Conservation (phyloP, 225 moss, liverwort and hornwort species). For the Anthoceros angustus region DNA sequence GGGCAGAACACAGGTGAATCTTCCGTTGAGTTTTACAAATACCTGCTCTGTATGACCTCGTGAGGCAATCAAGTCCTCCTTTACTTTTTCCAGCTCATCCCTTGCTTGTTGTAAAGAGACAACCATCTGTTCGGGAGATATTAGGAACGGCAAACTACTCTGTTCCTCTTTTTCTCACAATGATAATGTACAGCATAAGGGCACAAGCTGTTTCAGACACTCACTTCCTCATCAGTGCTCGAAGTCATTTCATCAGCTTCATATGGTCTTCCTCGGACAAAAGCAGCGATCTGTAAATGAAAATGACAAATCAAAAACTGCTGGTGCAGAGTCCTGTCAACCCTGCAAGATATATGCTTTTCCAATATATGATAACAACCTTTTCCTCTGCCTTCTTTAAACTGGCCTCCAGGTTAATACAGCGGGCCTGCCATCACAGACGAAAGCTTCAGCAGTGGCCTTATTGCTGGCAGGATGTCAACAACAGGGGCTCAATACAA, state of each 20-base stretch:
- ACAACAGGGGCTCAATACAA: background rate
- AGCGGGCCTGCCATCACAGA: constrained; percentile 3
- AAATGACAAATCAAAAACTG: background rate
- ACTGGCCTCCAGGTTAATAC: background rate
- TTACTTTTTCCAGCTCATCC: constrained; percentile 61
- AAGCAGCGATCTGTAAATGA: background rate
- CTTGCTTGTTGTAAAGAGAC: constrained; percentile 62
- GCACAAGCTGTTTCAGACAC: background rate
- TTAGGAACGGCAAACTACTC: background rate
- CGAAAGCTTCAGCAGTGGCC: background rate
- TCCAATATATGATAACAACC: background rate
- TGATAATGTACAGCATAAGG: background rate
- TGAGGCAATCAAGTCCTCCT: constrained; percentile 70
- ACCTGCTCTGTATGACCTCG: constrained; percentile 82
- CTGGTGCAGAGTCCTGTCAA: no score
- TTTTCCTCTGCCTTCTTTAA: background rate
- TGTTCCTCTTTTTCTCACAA: background rate
- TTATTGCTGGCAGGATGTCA: background rate
- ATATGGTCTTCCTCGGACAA: background rate
- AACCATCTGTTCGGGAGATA: constrained; percentile 34
- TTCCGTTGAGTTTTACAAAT: constrained; percentile 4
- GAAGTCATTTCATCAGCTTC: background rate
- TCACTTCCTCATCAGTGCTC: background rate
- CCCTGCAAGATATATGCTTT: background rate
- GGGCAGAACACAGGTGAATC: background rate